phyloP scores from a whole-genome alignment of 345 rosid genomes.

The Citrus medica region DNA sequence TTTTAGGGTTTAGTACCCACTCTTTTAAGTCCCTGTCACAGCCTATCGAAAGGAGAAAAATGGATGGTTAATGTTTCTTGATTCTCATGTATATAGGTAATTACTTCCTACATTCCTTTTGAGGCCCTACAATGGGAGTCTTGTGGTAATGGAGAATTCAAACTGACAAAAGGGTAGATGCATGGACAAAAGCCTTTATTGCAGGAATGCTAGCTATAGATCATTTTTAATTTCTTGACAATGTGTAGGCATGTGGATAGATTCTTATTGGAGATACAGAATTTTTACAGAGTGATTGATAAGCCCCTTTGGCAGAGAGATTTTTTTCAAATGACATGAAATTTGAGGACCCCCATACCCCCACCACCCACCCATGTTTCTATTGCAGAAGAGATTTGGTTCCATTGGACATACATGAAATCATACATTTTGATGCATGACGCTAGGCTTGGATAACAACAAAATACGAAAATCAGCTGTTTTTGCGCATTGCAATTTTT shows the following conservation, averaged over 20 bases:
- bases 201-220: constrained; percentile 24
- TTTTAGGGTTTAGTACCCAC: not conserved
- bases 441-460: not conserved
- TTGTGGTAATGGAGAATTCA: constrained; percentile 29
- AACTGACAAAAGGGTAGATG: constrained; percentile 38
- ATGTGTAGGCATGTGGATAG: constrained; percentile 44
- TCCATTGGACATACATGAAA: no score
- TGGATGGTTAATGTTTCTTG: constrained; percentile 17
- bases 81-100: not conserved
- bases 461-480: not conserved
- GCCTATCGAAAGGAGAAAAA: no score
- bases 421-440: no score
- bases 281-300: constrained; percentile 16
- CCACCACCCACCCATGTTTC: not conserved
- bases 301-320: constrained; percentile 15
- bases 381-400: not conserved
- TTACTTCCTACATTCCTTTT: constrained; percentile 11
- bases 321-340: constrained; percentile 30
- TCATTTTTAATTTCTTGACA: constrained; percentile 31
- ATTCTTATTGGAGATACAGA: constrained; percentile 31
- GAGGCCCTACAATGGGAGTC: constrained; percentile 12
- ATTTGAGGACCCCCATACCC: constrained; percentile 10
- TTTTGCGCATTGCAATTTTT: no score
- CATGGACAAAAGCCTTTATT: constrained; percentile 34
- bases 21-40: not conserved